Percentiles rank a stretch among this genome's conserved stretches.
These are phyloP conservation scores for Logfia minima DNA, from an alignment of 129 eudicot species.

Conservation along the genomic window DNA sequence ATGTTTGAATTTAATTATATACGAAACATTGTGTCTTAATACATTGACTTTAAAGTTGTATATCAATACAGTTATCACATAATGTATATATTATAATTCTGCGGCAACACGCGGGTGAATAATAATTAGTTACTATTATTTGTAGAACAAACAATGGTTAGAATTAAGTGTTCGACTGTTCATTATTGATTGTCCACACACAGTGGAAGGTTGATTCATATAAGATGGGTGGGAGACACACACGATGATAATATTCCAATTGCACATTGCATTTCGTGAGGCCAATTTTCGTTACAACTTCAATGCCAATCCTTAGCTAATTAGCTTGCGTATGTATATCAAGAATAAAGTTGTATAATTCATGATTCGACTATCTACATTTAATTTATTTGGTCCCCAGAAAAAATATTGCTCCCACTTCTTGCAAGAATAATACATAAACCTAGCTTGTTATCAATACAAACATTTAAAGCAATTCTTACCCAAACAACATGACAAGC, in stretches of 20 bases:
- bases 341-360: conserved; percentile 23
- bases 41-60: too few species aligned
- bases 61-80: too few species aligned
- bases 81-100: too few species aligned
- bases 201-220: conserved; percentile 35
- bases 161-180: too few species aligned
- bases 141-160: too few species aligned
- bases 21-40: too few species aligned
- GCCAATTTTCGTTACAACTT: not conserved
- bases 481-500: conserved; percentile 18
- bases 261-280: conserved; percentile 33
- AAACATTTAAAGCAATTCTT: conserved; percentile 14
- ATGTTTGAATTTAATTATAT: too few species aligned
- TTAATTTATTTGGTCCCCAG: conserved; percentile 20
- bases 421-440: conserved; percentile 13
- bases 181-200: conserved; percentile 23
- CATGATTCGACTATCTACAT: conserved; percentile 34
- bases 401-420: conserved; percentile 19
- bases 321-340: not conserved
- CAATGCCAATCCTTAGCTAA: not conserved
- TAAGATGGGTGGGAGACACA: conserved; percentile 33
- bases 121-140: too few species aligned
- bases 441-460: conserved; percentile 14
- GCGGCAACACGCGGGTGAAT: too few species aligned
- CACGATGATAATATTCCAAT: conserved; percentile 37